Percentiles rank a stretch among this genome's conserved stretches.
Conservation (phyloP, 257 asterid species). For the Nicotiana knightiana region DNA sequence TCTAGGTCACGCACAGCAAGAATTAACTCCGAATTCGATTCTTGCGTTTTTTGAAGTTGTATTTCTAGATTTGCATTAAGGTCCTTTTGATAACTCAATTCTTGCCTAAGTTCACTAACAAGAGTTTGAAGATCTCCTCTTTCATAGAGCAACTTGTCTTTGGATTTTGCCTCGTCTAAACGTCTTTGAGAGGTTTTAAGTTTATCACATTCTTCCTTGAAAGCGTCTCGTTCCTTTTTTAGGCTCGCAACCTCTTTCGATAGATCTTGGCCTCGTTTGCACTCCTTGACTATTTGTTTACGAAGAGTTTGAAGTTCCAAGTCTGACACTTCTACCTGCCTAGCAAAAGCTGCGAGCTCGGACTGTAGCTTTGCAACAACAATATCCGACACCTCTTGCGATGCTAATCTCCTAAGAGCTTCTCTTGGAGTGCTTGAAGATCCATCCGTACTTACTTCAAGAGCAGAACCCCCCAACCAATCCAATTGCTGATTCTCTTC, state of each 20-base stretch:
- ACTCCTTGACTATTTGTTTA: constrained; percentile 87
- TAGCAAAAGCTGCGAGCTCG: constrained; percentile 55
- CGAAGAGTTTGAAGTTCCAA: constrained; percentile 94
- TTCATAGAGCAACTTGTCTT: constrained; percentile 29
- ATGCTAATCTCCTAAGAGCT: constrained; percentile 21
- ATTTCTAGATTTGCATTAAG: constrained; percentile 59
- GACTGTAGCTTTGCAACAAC: constrained; percentile 58
- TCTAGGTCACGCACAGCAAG: constrained; percentile 91
- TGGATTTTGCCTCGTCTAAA: constrained; percentile 31
- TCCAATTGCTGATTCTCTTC: constrained; percentile 45
- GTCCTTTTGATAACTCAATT: constrained; percentile 68
- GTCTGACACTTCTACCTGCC: constrained; percentile 85
- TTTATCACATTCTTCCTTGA: constrained; percentile 57
- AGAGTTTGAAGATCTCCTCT: constrained; percentile 51
- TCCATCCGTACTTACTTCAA: constrained; percentile 63
- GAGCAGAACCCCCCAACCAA: constrained; percentile 52
- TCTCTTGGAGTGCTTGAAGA: constrained; percentile 71
- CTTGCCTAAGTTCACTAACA: constrained; percentile 76
- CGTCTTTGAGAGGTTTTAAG: constrained; percentile 33
- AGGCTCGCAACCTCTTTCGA: constrained; percentile 51
- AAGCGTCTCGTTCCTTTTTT: constrained; percentile 71
- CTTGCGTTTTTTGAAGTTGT: constrained; percentile 85
- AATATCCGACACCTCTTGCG: constrained; percentile 40
- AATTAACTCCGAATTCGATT: constrained; percentile 79
- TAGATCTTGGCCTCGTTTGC: constrained; percentile 77